Base-by-base conservation (phyloP, 2,329 filamentous ascomycete species). In the Beauveria varroae region DNA sequence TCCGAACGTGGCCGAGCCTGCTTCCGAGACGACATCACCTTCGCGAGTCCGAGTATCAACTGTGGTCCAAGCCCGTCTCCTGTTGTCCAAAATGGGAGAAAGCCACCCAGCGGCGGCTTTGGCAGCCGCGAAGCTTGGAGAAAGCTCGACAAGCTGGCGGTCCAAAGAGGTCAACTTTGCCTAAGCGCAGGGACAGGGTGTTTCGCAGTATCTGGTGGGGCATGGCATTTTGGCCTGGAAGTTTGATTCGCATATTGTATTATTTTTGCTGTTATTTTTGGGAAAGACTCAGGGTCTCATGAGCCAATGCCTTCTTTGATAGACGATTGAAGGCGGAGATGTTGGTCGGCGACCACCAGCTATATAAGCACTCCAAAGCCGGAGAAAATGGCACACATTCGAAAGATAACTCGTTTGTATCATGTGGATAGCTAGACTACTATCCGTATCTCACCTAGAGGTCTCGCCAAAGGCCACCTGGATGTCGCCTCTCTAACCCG, bases 41-140 rank as follows among this genome's bases (percentile, higher is more conserved):
- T 52, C 24, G 10, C 46, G 30, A 3, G 57, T 60, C 30, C 62
- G 37, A 20, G 55, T 60, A n/a, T 58, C 63, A 10, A 44, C 51
- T 16, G 56, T 60, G 6, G 41, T 34, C 26, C 63, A 54, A 24
- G 63, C 63, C 16, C 60, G 47, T 20, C 49, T 56, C 18, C 28
- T 64, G 6, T 61, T 64, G 20, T 43, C 55, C 2, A 55, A 57
- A 28, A 64, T 64, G 63, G 50, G 44, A 2, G 57, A 47, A 5
- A 56, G 24, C 3, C 60, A 64, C 22, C 46, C 43, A 14, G 50
- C 54, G 3, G 55, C 60, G 10, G 22, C 37, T 10, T 20, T 55
- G 3, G 61, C 57, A 1, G 57, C 60, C 16, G 22, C 30, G 16
- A 57, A 57, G 4, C 28, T 57, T 9, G 3, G 8, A 9, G 44